Percentiles rank a stretch among this genome's conserved stretches.
Conservation (phyloP, 306 rosid genomes). For the peach (Prunus persica) region Prunus_persica_NCBIv2 NC_034010.1:29954501-29955000, state of each 20-base stretch:
- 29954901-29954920: constrained; percentile 44
- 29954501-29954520: not conserved
- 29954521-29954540: no score
- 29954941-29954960: constrained; percentile 45
- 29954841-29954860: constrained; percentile 19
- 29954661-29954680: not conserved
- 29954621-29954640: no score
- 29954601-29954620: no score
- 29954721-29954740: constrained; percentile 27
- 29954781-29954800: constrained; percentile 2
- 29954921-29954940: constrained; percentile 39
- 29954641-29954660: not conserved
- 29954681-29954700: constrained; percentile 16
- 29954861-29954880: constrained; percentile 14
- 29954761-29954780: constrained; percentile 21
- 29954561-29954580: no score
- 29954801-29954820: constrained; percentile 9
- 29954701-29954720: constrained; percentile 11
- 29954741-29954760: constrained; percentile 21
- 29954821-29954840: constrained; percentile 19
- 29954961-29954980: constrained; percentile 56
- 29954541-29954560: no score
- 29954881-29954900: not conserved
- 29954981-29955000: constrained; percentile 55
- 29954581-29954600: no score